A percentile compares a stretch with the other conserved stretches of the same genome.
phyloP scores from a whole-genome alignment of 805 yeast genomes.

The Candida coleopterorum region DNA sequence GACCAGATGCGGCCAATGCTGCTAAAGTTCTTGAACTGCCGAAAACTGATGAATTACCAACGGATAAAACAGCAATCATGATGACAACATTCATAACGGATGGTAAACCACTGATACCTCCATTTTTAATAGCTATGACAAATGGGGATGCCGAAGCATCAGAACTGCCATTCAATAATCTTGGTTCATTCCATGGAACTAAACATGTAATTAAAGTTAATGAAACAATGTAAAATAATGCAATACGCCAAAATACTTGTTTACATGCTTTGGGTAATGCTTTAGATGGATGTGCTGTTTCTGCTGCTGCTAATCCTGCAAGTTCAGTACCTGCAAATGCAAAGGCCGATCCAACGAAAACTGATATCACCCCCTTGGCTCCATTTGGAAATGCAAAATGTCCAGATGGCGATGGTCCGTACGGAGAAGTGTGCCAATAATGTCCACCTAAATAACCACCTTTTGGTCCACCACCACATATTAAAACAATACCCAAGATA shows the following conservation, averaged over 20 bases:
- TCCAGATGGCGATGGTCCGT: constrained; percentile 38
- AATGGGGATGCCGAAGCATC: constrained; percentile 75
- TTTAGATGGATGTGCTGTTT: constrained; percentile 15
- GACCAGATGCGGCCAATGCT: constrained; percentile 59
- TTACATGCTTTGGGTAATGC: constrained; percentile 33
- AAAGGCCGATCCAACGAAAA: constrained; percentile 34
- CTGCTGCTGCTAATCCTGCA: constrained; percentile 36
- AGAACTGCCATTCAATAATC: constrained; percentile 35
- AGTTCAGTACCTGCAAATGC: constrained; percentile 35
- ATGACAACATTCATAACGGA: constrained; percentile 66
- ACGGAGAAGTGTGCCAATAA: constrained; percentile 34
- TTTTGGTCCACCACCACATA: constrained; percentile 50
- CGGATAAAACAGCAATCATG: constrained; percentile 64
- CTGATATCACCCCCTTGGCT: constrained; percentile 33
- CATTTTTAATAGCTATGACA: constrained; percentile 62
- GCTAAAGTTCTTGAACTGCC: constrained; percentile 65
- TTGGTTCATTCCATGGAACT: constrained; percentile 19
- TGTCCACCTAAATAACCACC: constrained; percentile 43
- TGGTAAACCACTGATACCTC: constrained; percentile 63
- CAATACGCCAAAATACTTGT: constrained; percentile 35
- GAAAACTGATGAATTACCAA: constrained; percentile 66
- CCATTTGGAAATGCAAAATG: constrained; percentile 36
- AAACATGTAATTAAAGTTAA: constrained; percentile 23
- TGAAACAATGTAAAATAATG: constrained; percentile 31
- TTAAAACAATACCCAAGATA: constrained; percentile 42